Base-by-base conservation (phyloP, 805 yeast genomes). In the Kazachstania africana region DNA sequence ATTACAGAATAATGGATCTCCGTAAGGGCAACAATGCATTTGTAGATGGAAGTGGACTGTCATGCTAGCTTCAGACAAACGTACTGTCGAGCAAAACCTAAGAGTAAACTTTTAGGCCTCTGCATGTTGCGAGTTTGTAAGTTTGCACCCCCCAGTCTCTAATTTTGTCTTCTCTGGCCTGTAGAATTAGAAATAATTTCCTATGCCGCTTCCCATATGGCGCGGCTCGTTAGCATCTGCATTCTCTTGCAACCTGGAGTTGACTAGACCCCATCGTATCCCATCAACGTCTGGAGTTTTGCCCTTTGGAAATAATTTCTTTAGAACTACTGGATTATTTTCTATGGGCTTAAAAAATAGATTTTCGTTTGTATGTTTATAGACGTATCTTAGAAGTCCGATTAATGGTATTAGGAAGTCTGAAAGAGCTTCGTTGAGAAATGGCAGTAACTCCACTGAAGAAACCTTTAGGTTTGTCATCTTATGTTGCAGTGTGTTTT, bases 381-480 rank as follows among this genome's bases (percentile, higher is more conserved):
- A 54, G 19, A 57, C 50, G 27, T 50, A 49, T 16, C 43, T 39
- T 26, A 54, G 28, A 12, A 54, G 32, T 23, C 35, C 37, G 13
- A 41, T 36, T 25, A 54, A 35, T 3, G 58, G 59, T 12, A 53
- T 33, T 13, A 54, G 25, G 22, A 54, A 53, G 24, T 44, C 47
- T 8, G 47, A 41, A 15, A 54, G 27, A 0, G 52, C 44, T 14
- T 38, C 44, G 6, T 36, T 34, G 19, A 53, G 33, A n/a, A 53
- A 35, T 2, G 56, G 52, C 17, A 39, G 32, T 18, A 53, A 36
- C n/a, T 16, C 14, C 6, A 13, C 18, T 5, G 29, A 13, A 9
- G 19, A 23, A 4, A 16, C 19, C n/a, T 27, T 29, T 9, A 36
- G 14, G 8, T 21, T 31, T 8, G 4, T 13, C 1, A 27, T 18